Evolutionary conservation across 768 basidiomycete species (phyloP), one percentile per base, ranked within the genome.

Genomic region (Ephemerocybe angulata): DNA sequence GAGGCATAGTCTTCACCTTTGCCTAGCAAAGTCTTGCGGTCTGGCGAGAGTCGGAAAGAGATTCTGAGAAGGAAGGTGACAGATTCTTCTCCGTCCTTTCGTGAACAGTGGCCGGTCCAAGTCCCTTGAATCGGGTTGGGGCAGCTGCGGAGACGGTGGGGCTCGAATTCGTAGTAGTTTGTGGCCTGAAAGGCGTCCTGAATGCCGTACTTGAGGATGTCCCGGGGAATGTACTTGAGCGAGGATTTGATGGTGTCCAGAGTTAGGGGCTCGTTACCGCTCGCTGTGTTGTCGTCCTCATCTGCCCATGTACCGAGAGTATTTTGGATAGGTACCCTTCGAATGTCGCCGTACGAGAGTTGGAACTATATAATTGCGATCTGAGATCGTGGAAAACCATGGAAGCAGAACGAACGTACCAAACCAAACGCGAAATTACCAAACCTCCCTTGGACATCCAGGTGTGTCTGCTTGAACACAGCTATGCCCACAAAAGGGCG

Each of bases 371-470:
- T 11, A 27, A 25, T 11, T n/a, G n/a, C n/a, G 27, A 21, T 17
- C 30, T 44, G 2, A 50, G n/a, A 13, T 53, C 37, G 27, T 5
- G 19, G 49, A 17, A 47, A 22, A 15, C 22, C 28, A 22, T 28
- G 13, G 10, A 28, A 7, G 11, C 22, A 25, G 27, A 3, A 28
- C 15, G 6, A 30, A 56, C 68, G 46, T 40, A 73, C 73, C 42
- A 74, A 63, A 11, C 73, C 73, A 54, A 74, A 74, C 2, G 73
- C 72, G 38, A 71, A 70, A 40, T 72, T 74, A 8, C 67, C 67
- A 8, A 74, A 62, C 11, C 64, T 64, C 19, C 65, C 58, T 53
- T 68, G 63, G 2, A 71, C 66, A 50, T 74, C 70, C 2, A 68
- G 59, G 28, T 72, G 64, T 0, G 67, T 71, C 52, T 74, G 70